Conservation (phyloP, 495 filamentous ascomycete species). For the Daldinia concentrica region DNA sequence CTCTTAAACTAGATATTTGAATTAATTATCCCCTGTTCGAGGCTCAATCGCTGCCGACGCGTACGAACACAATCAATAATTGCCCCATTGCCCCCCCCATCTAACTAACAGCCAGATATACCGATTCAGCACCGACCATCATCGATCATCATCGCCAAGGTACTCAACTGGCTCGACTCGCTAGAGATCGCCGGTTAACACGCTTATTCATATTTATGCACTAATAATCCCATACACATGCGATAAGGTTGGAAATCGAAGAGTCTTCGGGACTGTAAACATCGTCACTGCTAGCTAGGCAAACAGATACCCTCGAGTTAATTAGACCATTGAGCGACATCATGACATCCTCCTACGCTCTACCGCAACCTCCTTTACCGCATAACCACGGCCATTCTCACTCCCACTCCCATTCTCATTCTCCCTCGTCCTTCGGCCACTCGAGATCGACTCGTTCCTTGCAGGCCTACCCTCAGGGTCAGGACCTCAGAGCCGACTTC, state of each 20-base stretch:
- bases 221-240: constrained; percentile 11
- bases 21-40: constrained; percentile 4
- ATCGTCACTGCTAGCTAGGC: not conserved
- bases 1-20: constrained; percentile 18
- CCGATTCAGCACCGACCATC: constrained; percentile 9
- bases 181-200: constrained; percentile 11
- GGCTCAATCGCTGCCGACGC: constrained; percentile 7
- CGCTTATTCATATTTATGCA: constrained; percentile 1
- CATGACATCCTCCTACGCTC: constrained; percentile 62
- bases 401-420: constrained; percentile 50
- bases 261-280: constrained; percentile 13
- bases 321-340: constrained; percentile 13
- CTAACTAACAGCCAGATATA: constrained; percentile 16
- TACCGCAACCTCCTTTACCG: constrained; percentile 59
- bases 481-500: constrained; percentile 34
- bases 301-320: constrained; percentile 5
- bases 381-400: constrained; percentile 54
- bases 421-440: constrained; percentile 48
- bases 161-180: not conserved
- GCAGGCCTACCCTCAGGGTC: constrained; percentile 38
- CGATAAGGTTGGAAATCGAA: constrained; percentile 20
- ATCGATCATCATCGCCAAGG: not conserved
- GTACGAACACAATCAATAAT: constrained; percentile 15
- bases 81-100: too few species aligned
- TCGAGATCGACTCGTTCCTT: constrained; percentile 44